A percentile compares a stretch with the other conserved stretches of the same genome.
These are phyloP conservation scores for Sphaerulina vaccinii DNA, from an alignment of 2,329 filamentous ascomycete genomes.

Conservation along the genomic window DNA sequence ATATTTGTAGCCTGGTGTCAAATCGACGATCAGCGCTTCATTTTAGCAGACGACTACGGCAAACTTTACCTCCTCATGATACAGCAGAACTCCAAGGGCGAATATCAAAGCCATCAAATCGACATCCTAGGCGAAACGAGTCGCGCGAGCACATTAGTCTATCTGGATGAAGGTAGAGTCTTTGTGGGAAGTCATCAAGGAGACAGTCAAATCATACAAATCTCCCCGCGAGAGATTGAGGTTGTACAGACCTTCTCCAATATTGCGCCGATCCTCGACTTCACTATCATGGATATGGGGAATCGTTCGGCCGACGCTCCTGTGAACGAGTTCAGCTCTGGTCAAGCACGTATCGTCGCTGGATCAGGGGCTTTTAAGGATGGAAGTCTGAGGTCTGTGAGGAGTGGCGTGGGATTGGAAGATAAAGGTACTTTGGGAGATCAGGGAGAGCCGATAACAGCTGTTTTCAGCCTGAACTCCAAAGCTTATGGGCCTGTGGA, in stretches of 20 bases:
- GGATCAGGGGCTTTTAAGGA: constrained; percentile 88
- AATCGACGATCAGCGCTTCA: constrained; percentile 75
- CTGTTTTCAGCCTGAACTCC: constrained; percentile 58
- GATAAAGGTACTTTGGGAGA: constrained; percentile 65
- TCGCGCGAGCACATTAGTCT: constrained; percentile 74
- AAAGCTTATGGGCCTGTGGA: constrained; percentile 72
- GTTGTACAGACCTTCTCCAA: constrained; percentile 76
- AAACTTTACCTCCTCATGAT: constrained; percentile 82
- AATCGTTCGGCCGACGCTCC: constrained; percentile 75
- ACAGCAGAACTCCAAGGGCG: constrained; percentile 60
- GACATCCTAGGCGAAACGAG: constrained; percentile 67
- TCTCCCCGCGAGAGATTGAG: constrained; percentile 58
- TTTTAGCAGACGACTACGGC: constrained; percentile 92
- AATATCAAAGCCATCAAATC: constrained; percentile 72
- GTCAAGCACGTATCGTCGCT: constrained; percentile 88
- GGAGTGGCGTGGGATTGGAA: constrained; percentile 90
- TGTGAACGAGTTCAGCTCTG: constrained; percentile 88
- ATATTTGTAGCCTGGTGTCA: constrained; percentile 91
- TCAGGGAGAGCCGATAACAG: constrained; percentile 52
- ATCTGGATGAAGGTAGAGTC: constrained; percentile 69
- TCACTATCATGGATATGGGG: constrained; percentile 94
- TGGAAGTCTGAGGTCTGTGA: constrained; percentile 82
- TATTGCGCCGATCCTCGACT: constrained; percentile 88
- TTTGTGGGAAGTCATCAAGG: constrained; percentile 93
- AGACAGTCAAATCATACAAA: constrained; percentile 77